A percentile compares a stretch with the other conserved stretches of the same genome.
These are phyloP conservation scores for Apiotrichum veenhuisii DNA, from an alignment of 1,284 basidiomycete genomes.

Conservation along the genomic window DNA sequence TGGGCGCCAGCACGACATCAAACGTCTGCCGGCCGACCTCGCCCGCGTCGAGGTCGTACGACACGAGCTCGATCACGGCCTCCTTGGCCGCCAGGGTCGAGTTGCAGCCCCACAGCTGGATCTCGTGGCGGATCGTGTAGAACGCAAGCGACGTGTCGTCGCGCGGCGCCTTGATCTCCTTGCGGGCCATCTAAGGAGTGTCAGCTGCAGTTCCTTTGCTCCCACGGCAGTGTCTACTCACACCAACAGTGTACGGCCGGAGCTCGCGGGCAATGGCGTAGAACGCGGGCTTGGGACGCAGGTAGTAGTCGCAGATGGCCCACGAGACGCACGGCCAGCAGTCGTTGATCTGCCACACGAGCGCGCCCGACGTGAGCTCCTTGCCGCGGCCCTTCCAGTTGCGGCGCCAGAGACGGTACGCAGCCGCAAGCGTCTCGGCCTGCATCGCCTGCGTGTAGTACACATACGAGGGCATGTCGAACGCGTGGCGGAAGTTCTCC, in stretches of 20 bases:
- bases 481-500: slow-evolving; percentile 79
- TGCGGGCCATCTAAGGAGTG: slow-evolving; percentile 54
- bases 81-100: slow-evolving; percentile 60
- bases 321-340: slow-evolving; percentile 78
- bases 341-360: slow-evolving; percentile 80
- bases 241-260: slow-evolving; percentile 68
- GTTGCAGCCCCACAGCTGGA: slow-evolving; percentile 79
- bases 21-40: slow-evolving; percentile 55
- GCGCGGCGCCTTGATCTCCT: slow-evolving; percentile 61
- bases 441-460: slow-evolving; percentile 83
- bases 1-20: slow-evolving; percentile 60
- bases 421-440: slow-evolving; percentile 68
- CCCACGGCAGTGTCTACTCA: slow-evolving; percentile 48
- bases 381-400: slow-evolving; percentile 68
- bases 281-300: slow-evolving; percentile 70
- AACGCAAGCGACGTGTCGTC: slow-evolving; percentile 61
- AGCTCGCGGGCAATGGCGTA: slow-evolving; percentile 68
- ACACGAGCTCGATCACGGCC: slow-evolving; percentile 62
- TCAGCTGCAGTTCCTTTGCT: too few relatives aligned
- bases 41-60: slow-evolving; percentile 58
- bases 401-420: slow-evolving; percentile 68
- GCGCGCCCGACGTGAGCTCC: slow-evolving; percentile 68
- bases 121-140: slow-evolving; percentile 59
- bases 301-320: slow-evolving; percentile 73
- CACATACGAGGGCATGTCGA: slow-evolving; percentile 78